Evolutionary conservation across 768 basidiomycete species (phyloP), one percentile per base, ranked within the genome.

Genomic region (Leccinum arenicola): DNA sequence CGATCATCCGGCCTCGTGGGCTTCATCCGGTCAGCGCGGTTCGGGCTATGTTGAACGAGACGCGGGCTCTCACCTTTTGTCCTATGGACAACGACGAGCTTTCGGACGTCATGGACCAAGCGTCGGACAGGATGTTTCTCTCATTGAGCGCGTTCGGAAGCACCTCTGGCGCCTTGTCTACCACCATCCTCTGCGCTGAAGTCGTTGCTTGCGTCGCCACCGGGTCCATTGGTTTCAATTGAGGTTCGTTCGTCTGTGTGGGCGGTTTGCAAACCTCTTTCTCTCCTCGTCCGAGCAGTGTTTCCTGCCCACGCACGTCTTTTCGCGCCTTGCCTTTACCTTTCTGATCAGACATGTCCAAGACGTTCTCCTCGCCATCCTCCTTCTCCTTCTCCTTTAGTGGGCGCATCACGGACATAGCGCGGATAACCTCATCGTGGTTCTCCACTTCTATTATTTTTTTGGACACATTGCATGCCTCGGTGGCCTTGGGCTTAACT

Each of bases 291-390:
- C n/a, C 9, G 38, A n/a, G 38, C 17, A 9, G 17, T 40, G 9
- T 40, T 40, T n/a, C 38, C 2, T 40, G 38, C 38, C 38, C 38
- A 40, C 9, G 38, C 3, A 40, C 17, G 38, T 38, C 38, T 33
- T 12, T 33, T 33, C 33, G 33, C 33, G 33, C 33, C 33, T 11
- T 33, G 11, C 33, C 33, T 33, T 33, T 33, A 1, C 31, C 9
- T 9, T 40, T 40, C 17, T n/a, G 40, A 43, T 43, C n/a, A 43
- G 40, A 43, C 97, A 98, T 35, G 23, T 23, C 3, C 14, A 21
- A 11, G 48, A 25, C 11, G 7, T 23, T 21, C 48, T 7, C 14
- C 48, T 15, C 25, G 11, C 8, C 48, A 21, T 17, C 11, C 14
- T 21, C 48, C 48, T 49, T 23, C 48, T 49, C 23, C 23, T 49